A percentile compares a stretch with the other conserved stretches of the same genome.
Evolutionary conservation across 2,329 filamentous ascomycete species (phyloP).

Genomic region (Xylariaceae sp.): DNA sequence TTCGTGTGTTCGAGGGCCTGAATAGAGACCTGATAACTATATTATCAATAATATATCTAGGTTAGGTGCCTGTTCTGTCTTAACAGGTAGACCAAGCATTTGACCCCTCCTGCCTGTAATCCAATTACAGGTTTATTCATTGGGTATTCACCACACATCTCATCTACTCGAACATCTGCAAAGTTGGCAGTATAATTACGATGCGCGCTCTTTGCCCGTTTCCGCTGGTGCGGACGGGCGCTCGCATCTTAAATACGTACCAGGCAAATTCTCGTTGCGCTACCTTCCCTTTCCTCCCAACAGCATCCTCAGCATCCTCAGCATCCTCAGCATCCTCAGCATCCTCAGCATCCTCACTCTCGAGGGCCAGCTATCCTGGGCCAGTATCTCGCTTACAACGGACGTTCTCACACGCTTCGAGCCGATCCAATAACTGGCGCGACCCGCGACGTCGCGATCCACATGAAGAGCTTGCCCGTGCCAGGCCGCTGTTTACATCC

Average conservation of each 20-base stretch:
- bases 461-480: slow-evolving; percentile 20
- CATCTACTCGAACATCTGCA: neutral
- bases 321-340: neutral
- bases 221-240: slow-evolving; percentile 4
- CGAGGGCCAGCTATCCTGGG: slow-evolving; percentile 5
- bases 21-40: too few species aligned
- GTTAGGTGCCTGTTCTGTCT: too few species aligned
- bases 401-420: slow-evolving; percentile 20
- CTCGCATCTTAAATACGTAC: slow-evolving; percentile 7
- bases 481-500: slow-evolving; percentile 37
- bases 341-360: neutral
- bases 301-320: neutral
- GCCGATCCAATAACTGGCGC: slow-evolving; percentile 23
- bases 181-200: neutral
- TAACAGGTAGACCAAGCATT: too few species aligned
- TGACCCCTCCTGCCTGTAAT: too few species aligned
- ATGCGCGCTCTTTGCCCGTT: slow-evolving; percentile 21
- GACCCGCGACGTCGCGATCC: slow-evolving; percentile 15
- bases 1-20: too few species aligned
- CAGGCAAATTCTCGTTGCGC: neutral
- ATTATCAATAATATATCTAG: too few species aligned
- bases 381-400: slow-evolving; percentile 3
- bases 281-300: neutral
- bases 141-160: neutral
- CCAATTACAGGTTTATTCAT: neutral